A percentile compares a stretch with the other conserved stretches of the same genome.
These are phyloP conservation scores for Nymphaea colorata DNA, from an alignment of 164 flowering plant species.

Conservation along the genomic window DNA sequence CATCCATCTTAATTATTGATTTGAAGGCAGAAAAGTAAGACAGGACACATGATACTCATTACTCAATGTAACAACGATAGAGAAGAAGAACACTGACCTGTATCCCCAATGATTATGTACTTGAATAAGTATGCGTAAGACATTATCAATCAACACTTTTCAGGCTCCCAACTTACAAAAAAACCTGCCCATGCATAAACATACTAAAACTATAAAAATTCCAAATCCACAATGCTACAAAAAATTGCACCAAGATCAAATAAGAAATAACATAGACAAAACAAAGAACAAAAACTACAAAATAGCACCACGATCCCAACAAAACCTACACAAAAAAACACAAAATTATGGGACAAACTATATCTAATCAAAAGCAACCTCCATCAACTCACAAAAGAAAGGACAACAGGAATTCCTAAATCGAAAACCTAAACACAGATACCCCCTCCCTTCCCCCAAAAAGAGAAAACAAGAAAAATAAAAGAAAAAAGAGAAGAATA, in stretches of 20 bases:
- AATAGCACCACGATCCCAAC: no score
- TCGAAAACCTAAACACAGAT: background rate
- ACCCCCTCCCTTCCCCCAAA: no score
- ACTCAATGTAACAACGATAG: background rate
- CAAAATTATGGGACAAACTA: no score
- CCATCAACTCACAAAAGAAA: background rate
- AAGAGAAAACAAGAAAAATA: no score
- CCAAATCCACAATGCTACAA: no score
- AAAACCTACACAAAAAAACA: no score
- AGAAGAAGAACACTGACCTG: conserved; percentile 10
- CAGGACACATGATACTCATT: background rate
- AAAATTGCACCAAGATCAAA: no score
- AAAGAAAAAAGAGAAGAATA: no score
- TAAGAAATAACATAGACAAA: no score
- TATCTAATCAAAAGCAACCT: no score
- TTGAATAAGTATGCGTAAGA: conserved; percentile 34
- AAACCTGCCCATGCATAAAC: background rate
- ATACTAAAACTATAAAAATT: background rate
- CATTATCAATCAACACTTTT: conserved; percentile 8
- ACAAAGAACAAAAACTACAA: no score
- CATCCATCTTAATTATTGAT: background rate
- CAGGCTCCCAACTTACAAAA: background rate
- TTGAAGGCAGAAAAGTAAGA: background rate
- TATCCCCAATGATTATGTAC: conserved; percentile 31
- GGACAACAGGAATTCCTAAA: background rate